Percentiles rank a stretch among this genome's conserved stretches.
phyloP scores from a whole-genome alignment of 768 basidiomycete species.

The Pisolithus orientalis region DNA sequence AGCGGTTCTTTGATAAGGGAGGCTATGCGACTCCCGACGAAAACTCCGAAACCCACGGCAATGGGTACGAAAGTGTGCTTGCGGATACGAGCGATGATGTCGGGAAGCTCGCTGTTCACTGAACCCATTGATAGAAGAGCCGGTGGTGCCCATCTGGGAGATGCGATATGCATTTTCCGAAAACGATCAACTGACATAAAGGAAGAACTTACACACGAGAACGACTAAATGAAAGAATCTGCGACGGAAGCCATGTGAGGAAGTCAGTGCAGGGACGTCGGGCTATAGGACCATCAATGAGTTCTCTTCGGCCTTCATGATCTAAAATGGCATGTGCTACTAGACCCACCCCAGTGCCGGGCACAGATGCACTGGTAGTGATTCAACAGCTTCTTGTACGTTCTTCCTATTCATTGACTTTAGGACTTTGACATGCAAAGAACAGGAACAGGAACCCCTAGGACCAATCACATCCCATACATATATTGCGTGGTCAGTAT shows the following conservation, averaged over 20 bases:
- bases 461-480: too few relatives aligned
- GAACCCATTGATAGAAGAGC: conserved; percentile 65
- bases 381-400: too few relatives aligned
- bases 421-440: too few relatives aligned
- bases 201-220: conserved; percentile 68
- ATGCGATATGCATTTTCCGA: not conserved
- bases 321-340: too few relatives aligned
- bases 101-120: conserved; percentile 76
- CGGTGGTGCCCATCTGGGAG: conserved; percentile 92
- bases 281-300: conserved; percentile 34
- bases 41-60: conserved; percentile 73
- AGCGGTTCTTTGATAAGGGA: too few relatives aligned
- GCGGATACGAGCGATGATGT: conserved; percentile 78
- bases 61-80: conserved; percentile 74
- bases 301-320: not conserved
- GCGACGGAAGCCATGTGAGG: conserved; percentile 69
- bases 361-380: too few relatives aligned
- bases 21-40: too few relatives aligned
- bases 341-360: too few relatives aligned
- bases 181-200: not conserved
- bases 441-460: too few relatives aligned
- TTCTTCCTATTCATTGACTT: too few relatives aligned
- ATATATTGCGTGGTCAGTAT: too few relatives aligned
- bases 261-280: conserved; percentile 81
- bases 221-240: conserved; percentile 98